Base-by-base conservation (phyloP, 345 rosid genomes). In the Eucalyptus globulus region DNA sequence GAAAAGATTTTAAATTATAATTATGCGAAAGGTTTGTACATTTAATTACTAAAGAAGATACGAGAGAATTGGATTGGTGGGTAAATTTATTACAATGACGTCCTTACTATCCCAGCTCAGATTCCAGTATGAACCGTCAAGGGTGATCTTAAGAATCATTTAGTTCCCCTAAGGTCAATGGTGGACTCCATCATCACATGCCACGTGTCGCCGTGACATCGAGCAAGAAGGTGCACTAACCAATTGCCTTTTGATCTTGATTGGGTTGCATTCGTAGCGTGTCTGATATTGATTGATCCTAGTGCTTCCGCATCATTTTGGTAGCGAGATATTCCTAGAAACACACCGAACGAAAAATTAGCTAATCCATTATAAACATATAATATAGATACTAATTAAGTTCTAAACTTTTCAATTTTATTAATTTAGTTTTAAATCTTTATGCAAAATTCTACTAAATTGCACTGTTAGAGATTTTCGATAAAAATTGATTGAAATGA, bases 391-490 rank as follows among this genome's bases (percentile, higher is more conserved):
- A 19, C 9, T 17, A 21, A 76, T 76, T 37, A 3, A 43, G 2
- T 76, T 7, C 0, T 40, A 76, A 11, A 76, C 3, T 40, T 76
- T 6, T 40, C 47, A 22, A 12, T 43, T 21, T 40, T 12, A 6
- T 22, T 2, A 43, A 21, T 40, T 40, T 40, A 76, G 3, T 10
- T 44, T 6, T 37, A 10, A 37, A 37, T 2, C 4, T 72, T 72
- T 37, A 3, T 2, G 26, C 5, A 2, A 40, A 11, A 76, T 76
- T 76, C 15, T 76, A 11, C 1, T 40, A 1, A 3, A 72, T 2
- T 19, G 1, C 26, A 4, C 3, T 0, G 5, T 7, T 2, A 5
- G 27, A 1, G 8, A 37, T 37, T 76, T 37, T 0, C 4, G 2
- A 3, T 12, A 3, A 34, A 72, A 76, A 19, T 37, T 19, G 5